These are phyloP conservation scores for Naganishia randhawae DNA, from an alignment of 768 basidiomycete genomes.

Conservation along the genomic window DNA sequence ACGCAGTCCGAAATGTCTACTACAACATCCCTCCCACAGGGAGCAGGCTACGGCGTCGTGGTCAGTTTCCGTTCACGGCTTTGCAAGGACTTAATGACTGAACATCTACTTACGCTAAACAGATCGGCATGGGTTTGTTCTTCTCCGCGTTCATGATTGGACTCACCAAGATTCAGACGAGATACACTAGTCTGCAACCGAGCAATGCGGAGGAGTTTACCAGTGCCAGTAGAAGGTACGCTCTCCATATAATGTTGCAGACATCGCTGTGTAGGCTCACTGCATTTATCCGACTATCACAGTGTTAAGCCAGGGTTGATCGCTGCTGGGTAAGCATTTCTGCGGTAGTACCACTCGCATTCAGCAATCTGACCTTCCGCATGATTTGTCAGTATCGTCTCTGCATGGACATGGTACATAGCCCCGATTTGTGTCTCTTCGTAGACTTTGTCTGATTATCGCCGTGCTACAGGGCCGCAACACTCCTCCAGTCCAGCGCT, in stretches of 20 bases:
- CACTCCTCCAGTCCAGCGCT: conserved; percentile 59
- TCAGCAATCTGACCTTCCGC: not conserved
- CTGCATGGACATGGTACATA: conserved; percentile 64
- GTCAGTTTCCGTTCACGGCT: conserved; percentile 52
- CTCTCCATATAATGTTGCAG: not conserved
- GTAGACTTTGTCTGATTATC: not conserved
- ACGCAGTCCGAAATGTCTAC: not conserved
- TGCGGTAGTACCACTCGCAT: not conserved
- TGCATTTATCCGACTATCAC: not conserved
- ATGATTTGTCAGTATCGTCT: conserved; percentile 28
- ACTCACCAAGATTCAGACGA: conserved; percentile 72
- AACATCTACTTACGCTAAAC: not conserved
- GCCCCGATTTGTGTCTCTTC: not conserved
- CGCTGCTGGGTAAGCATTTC: conserved; percentile 73
- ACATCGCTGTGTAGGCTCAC: conserved; percentile 3
- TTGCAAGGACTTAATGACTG: not conserved
- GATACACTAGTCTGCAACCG: conserved; percentile 70
- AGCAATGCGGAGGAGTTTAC: conserved; percentile 64
- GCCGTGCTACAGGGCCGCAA: conserved; percentile 46
- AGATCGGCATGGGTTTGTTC: conserved; percentile 73
- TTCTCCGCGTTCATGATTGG: conserved; percentile 72
- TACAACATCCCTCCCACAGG: conserved; percentile 59
- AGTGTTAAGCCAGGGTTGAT: conserved; percentile 85
- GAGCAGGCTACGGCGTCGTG: conserved; percentile 74
- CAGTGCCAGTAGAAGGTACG: conserved; percentile 45